Base-by-base conservation (phyloP, 768 basidiomycete genomes). In the Tulasnella sp. region DNA sequence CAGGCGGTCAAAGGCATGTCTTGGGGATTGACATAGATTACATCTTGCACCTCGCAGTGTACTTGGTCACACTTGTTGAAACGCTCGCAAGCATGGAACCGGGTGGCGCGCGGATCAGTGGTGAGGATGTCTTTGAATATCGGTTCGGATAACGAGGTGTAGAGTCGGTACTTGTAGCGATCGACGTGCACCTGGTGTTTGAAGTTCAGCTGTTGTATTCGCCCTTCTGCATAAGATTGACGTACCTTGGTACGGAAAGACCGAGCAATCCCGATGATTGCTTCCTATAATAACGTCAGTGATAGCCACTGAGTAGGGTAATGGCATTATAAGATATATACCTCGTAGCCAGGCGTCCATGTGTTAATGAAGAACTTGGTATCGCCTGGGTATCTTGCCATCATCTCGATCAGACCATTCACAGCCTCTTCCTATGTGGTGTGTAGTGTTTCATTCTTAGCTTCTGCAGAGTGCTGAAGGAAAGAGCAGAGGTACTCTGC, bases 281-380 rank as follows among this genome's bases (percentile, higher is more conserved):
- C 73, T 58, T 93, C 89, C 34, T 38, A n/a, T n/a, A n/a, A n/a
- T n/a, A n/a, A n/a, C n/a, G n/a, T n/a, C n/a, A n/a, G n/a, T n/a
- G n/a, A n/a, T n/a, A n/a, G n/a, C n/a, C n/a, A n/a, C n/a, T n/a
- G n/a, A n/a, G n/a, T n/a, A n/a, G n/a, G n/a, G n/a, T n/a, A n/a
- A n/a, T n/a, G n/a, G n/a, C n/a, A 38, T 15, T 5, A 38, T 38
- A 38, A 38, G 15, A 38, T 7, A 15, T 15, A 15, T 38, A 38
- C 34, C 70, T 99, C 95, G 68, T 96, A 97, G 0, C 95, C 95
- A 85, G 88, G 94, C 0, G 94, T 95, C 95, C 95, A 99, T 0
- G 80, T 69, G 67, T 96, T 95, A 60, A 99, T 76, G 73, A 87
- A 97, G 73, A 98, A 96, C 56, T 81, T 75, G 0, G 84, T 84